phyloP scores from a whole-genome alignment of 2,329 filamentous ascomycete species.

The Aspergillus pseudonomiae region DNA sequence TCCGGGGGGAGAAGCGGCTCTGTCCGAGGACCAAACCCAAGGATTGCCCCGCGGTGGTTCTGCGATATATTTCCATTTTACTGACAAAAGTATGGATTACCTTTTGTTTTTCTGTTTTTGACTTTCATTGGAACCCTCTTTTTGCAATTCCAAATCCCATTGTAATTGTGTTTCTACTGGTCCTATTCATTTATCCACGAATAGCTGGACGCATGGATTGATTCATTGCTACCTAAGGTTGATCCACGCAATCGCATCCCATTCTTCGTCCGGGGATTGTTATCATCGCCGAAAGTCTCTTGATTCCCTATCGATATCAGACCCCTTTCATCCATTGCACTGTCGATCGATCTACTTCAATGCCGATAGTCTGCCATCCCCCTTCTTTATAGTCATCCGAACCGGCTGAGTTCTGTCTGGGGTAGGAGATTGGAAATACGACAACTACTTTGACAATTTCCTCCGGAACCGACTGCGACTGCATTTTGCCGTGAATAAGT shows the following conservation, averaged over 20 bases:
- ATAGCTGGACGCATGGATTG: neutral
- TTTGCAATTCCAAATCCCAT: slow-evolving; percentile 1
- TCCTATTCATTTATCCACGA: slow-evolving; percentile 2
- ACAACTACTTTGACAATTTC: neutral
- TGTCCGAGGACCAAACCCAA: slow-evolving; percentile 13
- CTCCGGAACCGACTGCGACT: neutral
- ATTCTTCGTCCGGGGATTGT: neutral
- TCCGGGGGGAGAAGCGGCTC: slow-evolving; percentile 12
- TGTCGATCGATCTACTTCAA: neutral
- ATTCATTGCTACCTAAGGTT: slow-evolving; percentile 11
- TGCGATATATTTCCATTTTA: slow-evolving; percentile 1
- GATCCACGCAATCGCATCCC: slow-evolving; percentile 10
- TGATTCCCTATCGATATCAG: neutral
- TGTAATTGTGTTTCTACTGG: neutral
- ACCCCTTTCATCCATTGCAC: neutral
- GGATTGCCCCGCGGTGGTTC: slow-evolving; percentile 18
- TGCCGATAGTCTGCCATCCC: no score
- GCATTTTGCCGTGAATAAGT: neutral
- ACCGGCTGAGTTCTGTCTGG: neutral
- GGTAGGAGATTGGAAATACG: neutral
- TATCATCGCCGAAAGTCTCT: neutral
- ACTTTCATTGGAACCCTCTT: neutral
- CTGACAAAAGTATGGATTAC: neutral
- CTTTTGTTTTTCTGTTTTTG: slow-evolving; percentile 6
- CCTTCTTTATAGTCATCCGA: neutral